Base-by-base conservation (phyloP, 441 rosid species). In the Bocquillonia castaneifolia region DNA sequence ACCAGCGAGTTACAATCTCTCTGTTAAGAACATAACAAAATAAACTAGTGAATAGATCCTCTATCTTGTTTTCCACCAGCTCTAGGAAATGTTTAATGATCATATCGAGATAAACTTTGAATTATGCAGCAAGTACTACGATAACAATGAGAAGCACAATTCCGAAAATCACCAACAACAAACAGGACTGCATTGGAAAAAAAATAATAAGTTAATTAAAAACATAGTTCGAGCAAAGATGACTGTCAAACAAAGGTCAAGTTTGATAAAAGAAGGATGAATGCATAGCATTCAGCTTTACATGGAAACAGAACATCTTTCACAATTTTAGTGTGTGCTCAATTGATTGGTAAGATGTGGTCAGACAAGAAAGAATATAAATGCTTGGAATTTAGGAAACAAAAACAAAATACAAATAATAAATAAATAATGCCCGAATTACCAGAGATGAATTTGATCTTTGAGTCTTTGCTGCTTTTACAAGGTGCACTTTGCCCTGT, bases 371-470 rank as follows among this genome's bases (percentile, higher is more conserved):
- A 34, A 63, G 6, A 40, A 14, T 34, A 26, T 20, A 23, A 39
- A 62, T 37, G 8, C 32, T n/a, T 1, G 55, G n/a, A 31, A 13
- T 31, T 1, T 25, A 6, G 31, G 29, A 23, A 12, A 10, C 12
- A 18, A 7, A 10, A 29, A 7, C 18, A 45, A 26, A 10, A 62
- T 1, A 29, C 14, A 45, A 45, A 6, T 14, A 15, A 63, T 54
- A 52, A 31, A 47, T 18, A 52, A n/a, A 44, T 23, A 3, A 45
- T 39, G 32, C 20, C 2, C 10, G 26, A 31, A 45, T 80, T 86
- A 91, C 97, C 96, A 93, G 86, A 57, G 98, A 91, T 40, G 98
- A 93, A 79, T 92, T 92, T 71, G 98, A 88, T 80, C 84, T 83
- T 69, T 78, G 88, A 55, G 83, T 81, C 81, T 72, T 78, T 52